Conservation (phyloP, 1,284 basidiomycete genomes). For the Inonotus obliquus region DNA sequence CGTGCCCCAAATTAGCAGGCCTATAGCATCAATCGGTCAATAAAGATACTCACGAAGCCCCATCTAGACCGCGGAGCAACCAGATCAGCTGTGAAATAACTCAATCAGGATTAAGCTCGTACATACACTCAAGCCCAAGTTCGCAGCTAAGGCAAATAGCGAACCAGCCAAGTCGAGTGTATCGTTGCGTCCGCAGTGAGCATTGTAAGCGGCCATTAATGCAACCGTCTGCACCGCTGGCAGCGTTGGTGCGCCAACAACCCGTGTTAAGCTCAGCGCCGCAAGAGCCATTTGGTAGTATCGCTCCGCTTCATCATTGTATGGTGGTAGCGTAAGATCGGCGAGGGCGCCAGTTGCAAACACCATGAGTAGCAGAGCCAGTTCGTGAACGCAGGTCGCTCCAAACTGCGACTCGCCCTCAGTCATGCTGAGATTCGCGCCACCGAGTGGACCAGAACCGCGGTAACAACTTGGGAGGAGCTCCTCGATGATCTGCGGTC, state of each 20-base stretch:
- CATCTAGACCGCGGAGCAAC: constrained; percentile 21
- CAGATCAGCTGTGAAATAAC: neutral
- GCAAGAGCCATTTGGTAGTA: constrained; percentile 29
- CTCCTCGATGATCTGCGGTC: constrained; percentile 48
- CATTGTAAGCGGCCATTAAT: constrained; percentile 25
- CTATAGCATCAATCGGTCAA: neutral
- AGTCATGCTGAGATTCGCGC: neutral
- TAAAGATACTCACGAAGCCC: constrained; percentile 26
- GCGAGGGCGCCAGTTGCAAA: constrained; percentile 23
- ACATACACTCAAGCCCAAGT: constrained; percentile 24
- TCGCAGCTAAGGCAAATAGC: constrained; percentile 25
- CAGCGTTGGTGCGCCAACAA: constrained; percentile 33
- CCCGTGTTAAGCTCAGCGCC: constrained; percentile 33
- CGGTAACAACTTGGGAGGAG: constrained; percentile 33
- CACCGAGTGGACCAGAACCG: neutral
- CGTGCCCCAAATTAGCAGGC: neutral
- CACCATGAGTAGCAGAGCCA: constrained; percentile 24
- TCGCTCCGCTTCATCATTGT: constrained; percentile 24
- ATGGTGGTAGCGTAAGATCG: constrained; percentile 19
- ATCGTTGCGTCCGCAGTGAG: constrained; percentile 25
- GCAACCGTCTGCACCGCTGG: constrained; percentile 31
- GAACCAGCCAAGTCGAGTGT: constrained; percentile 27
- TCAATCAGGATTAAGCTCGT: constrained; percentile 14
- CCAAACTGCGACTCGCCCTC: constrained; percentile 1
- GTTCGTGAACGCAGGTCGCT: constrained; percentile 17